Base-by-base conservation (phyloP, 306 rosid species). In the Fragaria vesca region DNA sequence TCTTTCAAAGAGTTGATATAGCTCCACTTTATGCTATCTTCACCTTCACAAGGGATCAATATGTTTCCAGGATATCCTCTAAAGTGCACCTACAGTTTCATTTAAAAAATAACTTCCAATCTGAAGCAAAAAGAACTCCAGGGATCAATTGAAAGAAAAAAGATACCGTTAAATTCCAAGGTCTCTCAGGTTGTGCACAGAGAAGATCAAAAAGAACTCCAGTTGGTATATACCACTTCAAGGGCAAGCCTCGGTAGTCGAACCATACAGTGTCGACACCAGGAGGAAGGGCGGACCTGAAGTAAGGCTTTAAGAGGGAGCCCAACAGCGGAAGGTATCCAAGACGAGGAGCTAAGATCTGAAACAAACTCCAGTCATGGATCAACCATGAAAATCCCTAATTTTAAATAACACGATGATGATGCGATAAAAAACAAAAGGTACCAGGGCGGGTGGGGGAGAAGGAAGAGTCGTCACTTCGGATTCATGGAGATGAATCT, bases 161-260 rank as follows among this genome's bases (percentile, higher is more conserved):
- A 18, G 45, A 46, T 82, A 95, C 99, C 36, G 89, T 95, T 73
- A 95, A 77, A 88, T 88, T 90, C 99, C 99, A 95, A 24, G 99
- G 99, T 74, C 99, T 85, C 86, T 95, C 93, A 30, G 99, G 94
- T 79, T 95, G 96, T 8, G 80, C 89, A 63, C 93, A 95, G 17
- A 95, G 83, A 76, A 92, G 97, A 87, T 95, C 99, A 71, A 95
- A 95, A n/a, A 95, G 93, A 85, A 95, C 97, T 67, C 99, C 99
- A 0, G 96, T 93, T 1, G 99, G 99, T 80, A 95, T 85, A 28
- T 55, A 94, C 98, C 99, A 95, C 79, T 95, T 95, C 73, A 95
- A 90, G 58, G 97, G 96, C 34, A 95, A 83, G 47, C 99, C 97
- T 75, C 86, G 91, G 89, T 87, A 93, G 58, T 95, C 99, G 72